Conservation (phyloP, 2,329 filamentous ascomycete genomes). For the Penicillium sp. region DNA sequence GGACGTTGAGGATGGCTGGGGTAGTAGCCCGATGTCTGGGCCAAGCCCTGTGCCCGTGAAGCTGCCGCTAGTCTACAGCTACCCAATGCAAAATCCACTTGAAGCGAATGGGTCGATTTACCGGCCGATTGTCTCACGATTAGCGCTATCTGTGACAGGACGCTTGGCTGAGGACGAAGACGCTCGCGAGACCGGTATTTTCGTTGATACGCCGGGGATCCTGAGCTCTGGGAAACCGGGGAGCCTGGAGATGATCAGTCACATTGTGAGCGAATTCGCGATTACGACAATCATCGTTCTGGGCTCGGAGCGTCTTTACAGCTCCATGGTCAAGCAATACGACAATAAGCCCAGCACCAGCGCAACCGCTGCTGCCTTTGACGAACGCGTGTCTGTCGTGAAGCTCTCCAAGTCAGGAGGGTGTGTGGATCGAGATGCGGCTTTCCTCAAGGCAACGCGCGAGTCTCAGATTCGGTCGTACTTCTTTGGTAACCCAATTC, state of each 20-base stretch:
- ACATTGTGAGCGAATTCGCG: slow-evolving; percentile 66
- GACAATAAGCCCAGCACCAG: slow-evolving; percentile 45
- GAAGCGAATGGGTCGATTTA: slow-evolving; percentile 69
- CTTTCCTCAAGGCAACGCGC: slow-evolving; percentile 65
- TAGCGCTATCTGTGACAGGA: slow-evolving; percentile 72
- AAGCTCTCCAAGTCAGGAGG: slow-evolving; percentile 80
- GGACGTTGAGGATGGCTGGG: slow-evolving; percentile 85
- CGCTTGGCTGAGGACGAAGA: slow-evolving; percentile 69
- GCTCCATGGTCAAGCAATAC: slow-evolving; percentile 67
- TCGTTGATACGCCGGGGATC: slow-evolving; percentile 76
- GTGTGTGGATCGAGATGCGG: slow-evolving; percentile 67
- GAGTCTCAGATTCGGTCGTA: slow-evolving; percentile 82
- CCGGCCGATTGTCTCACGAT: slow-evolving; percentile 64
- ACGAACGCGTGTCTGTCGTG: slow-evolving; percentile 68
- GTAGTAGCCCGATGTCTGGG: slow-evolving; percentile 82
- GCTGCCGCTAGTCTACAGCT: slow-evolving; percentile 84
- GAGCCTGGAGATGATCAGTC: slow-evolving; percentile 70
- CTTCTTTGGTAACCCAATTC: slow-evolving; percentile 71
- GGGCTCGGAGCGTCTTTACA: slow-evolving; percentile 69
- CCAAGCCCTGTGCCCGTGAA: slow-evolving; percentile 85
- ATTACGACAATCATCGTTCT: slow-evolving; percentile 78
- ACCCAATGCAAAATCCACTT: slow-evolving; percentile 62
- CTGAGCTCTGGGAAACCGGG: slow-evolving; percentile 58
- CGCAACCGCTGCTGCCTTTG: slow-evolving; percentile 43
- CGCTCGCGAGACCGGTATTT: slow-evolving; percentile 66